Evolutionary conservation across 108 stramenopile genomes (phyloP).

Genomic region (Pseudonitzschia delicatissima): DNA sequence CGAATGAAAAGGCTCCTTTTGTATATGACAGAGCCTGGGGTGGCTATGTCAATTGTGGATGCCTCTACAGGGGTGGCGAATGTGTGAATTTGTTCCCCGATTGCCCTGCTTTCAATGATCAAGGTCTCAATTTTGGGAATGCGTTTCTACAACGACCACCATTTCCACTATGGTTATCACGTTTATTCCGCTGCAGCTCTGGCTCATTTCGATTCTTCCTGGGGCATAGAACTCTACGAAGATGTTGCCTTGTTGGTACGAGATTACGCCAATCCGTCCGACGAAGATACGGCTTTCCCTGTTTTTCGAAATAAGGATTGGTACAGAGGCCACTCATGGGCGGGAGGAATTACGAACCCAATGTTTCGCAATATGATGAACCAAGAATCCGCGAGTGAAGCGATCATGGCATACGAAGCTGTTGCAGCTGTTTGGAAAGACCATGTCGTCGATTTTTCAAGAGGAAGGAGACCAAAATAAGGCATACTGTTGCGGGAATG

Average conservation of each 20-base stretch:
- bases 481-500: constrained; percentile 33
- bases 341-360: constrained; percentile 61
- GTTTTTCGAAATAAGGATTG: constrained; percentile 82
- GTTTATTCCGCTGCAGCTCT: constrained; percentile 88
- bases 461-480: constrained; percentile 37
- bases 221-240: constrained; percentile 78
- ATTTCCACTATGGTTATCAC: constrained; percentile 90
- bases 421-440: constrained; percentile 83
- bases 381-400: constrained; percentile 90
- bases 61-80: constrained; percentile 49
- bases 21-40: constrained; percentile 86
- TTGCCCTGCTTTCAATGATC: constrained; percentile 81
- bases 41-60: constrained; percentile 86
- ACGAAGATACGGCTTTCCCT: constrained; percentile 77
- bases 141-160: constrained; percentile 91
- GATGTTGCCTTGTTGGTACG: constrained; percentile 77
- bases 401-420: constrained; percentile 89
- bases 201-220: constrained; percentile 67
- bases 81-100: constrained; percentile 72
- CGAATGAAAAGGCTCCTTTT: constrained; percentile 61
- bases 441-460: constrained; percentile 42
- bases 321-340: constrained; percentile 41
- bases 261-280: constrained; percentile 86
- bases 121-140: constrained; percentile 83
- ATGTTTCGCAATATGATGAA: constrained; percentile 84